These are phyloP conservation scores for Didymella keratinophila DNA, from an alignment of 2,329 filamentous ascomycete genomes.

Conservation along the genomic window DNA sequence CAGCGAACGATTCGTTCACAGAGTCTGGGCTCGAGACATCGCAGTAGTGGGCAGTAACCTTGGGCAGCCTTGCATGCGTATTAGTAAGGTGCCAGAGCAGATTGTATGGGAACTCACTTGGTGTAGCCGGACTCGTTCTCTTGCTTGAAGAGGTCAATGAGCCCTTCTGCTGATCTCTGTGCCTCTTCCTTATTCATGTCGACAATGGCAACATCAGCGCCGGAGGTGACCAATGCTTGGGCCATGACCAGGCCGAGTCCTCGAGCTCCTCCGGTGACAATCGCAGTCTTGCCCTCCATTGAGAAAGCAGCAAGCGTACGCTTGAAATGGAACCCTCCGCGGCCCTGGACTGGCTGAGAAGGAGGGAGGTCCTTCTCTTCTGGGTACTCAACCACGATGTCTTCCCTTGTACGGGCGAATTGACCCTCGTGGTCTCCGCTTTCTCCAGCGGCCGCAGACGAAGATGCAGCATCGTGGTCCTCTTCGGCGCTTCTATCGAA, in stretches of 20 bases:
- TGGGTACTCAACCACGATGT: slow-evolving; percentile 80
- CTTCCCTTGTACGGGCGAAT: slow-evolving; percentile 81
- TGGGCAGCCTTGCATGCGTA: slow-evolving; percentile 69
- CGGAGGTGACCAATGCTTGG: slow-evolving; percentile 87
- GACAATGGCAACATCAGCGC: slow-evolving; percentile 88
- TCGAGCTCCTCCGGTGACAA: slow-evolving; percentile 90
- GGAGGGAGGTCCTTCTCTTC: slow-evolving; percentile 75
- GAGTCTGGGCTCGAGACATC: slow-evolving; percentile 84
- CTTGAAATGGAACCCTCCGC: slow-evolving; percentile 82
- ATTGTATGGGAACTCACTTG: slow-evolving; percentile 56
- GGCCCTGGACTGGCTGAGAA: slow-evolving; percentile 74
- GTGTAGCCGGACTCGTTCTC: slow-evolving; percentile 69
- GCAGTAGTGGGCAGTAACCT: slow-evolving; percentile 87
- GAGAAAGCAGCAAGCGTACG: slow-evolving; percentile 87
- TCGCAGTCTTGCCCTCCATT: slow-evolving; percentile 79
- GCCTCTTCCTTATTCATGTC: slow-evolving; percentile 94
- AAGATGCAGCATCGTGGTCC: slow-evolving; percentile 46
- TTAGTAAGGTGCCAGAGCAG: not conserved
- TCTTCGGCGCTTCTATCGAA: slow-evolving; percentile 39
- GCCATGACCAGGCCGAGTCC: slow-evolving; percentile 92
- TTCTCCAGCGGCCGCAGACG: slow-evolving; percentile 49
- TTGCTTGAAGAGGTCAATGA: slow-evolving; percentile 77
- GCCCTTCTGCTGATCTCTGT: slow-evolving; percentile 73
- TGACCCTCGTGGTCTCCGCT: slow-evolving; percentile 66
- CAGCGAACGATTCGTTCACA: slow-evolving; percentile 75